phyloP scores from a whole-genome alignment of 2,329 filamentous ascomycete genomes.

The Bimuria novae-zelandiae region DNA sequence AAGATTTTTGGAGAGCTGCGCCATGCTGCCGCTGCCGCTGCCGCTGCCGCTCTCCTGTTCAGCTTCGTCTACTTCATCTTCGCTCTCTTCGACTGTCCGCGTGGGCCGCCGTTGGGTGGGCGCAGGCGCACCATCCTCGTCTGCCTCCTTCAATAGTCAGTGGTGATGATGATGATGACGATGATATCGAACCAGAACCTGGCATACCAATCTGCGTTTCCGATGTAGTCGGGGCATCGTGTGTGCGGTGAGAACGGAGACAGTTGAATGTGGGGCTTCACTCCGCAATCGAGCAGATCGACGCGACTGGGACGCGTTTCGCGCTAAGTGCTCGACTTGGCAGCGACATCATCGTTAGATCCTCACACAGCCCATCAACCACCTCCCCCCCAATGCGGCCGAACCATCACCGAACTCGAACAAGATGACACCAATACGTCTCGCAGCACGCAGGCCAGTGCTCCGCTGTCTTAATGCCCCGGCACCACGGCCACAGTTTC shows the following conservation, averaged over 20 bases:
- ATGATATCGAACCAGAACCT: background rate
- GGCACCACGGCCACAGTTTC: constrained; percentile 11
- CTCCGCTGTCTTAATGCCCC: constrained; percentile 33
- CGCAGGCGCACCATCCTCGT: constrained; percentile 22
- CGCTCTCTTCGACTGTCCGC: constrained; percentile 17
- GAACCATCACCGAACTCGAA: constrained; percentile 13
- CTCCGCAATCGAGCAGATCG: constrained; percentile 15
- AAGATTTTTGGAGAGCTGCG: constrained; percentile 63
- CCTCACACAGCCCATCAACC: constrained; percentile 8
- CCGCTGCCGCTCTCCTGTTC: constrained; percentile 28
- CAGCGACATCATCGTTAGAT: constrained; percentile 24
- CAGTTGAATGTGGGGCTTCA: background rate
- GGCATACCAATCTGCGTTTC: constrained; percentile 17
- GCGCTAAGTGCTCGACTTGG: too few relatives aligned
- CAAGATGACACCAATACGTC: constrained; percentile 38
- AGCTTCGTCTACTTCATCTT: constrained; percentile 23
- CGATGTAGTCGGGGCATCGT: constrained; percentile 15
- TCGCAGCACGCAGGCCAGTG: constrained; percentile 34
- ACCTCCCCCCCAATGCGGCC: background rate
- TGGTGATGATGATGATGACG: too few relatives aligned
- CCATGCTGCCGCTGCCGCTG: constrained; percentile 39
- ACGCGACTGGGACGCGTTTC: constrained; percentile 13
- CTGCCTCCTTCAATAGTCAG: constrained; percentile 19
- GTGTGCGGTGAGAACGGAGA: background rate
- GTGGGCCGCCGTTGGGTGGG: constrained; percentile 23